Percentiles rank a stretch among this genome's conserved stretches.
Conservation (phyloP, 2,329 filamentous ascomycete genomes). For the Cercospora sesami region DNA sequence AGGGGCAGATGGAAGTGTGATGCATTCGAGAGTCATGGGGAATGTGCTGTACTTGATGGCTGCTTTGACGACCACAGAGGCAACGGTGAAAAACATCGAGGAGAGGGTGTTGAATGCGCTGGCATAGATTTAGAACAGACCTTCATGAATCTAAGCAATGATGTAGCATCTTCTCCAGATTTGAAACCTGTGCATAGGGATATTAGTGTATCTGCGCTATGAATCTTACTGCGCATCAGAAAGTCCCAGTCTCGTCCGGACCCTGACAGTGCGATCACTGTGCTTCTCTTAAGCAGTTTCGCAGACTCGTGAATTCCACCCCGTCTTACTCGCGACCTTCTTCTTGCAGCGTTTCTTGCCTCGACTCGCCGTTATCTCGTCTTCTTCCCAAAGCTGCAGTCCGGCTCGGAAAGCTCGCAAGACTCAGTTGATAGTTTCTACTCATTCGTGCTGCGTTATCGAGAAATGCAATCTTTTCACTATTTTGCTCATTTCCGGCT, state of each 20-base stretch:
- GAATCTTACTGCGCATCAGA: neutral
- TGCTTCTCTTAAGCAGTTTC: neutral
- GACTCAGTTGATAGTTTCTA: neutral
- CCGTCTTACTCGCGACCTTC: neutral
- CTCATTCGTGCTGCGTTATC: neutral
- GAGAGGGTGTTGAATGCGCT: conserved; percentile 33
- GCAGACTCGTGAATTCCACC: neutral
- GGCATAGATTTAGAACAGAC: neutral
- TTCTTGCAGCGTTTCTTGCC: neutral
- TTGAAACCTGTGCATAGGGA: neutral
- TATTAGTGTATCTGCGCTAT: neutral
- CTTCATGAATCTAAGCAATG: neutral
- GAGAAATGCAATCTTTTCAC: neutral
- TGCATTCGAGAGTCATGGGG: conserved; percentile 61
- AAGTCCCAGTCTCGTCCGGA: neutral
- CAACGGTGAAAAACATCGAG: conserved; percentile 46
- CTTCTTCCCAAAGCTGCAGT: neutral
- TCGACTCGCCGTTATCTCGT: neutral
- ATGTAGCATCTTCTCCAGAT: neutral
- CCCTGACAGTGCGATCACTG: neutral
- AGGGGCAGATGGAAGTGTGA: conserved; percentile 42
- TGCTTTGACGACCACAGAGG: conserved; percentile 52
- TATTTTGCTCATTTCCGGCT: neutral
- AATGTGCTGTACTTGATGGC: conserved; percentile 64
- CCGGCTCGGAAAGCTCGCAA: neutral